Evolutionary conservation across 2,329 filamentous ascomycete genomes (phyloP).

Genomic region (Ascochyta lentis): DNA sequence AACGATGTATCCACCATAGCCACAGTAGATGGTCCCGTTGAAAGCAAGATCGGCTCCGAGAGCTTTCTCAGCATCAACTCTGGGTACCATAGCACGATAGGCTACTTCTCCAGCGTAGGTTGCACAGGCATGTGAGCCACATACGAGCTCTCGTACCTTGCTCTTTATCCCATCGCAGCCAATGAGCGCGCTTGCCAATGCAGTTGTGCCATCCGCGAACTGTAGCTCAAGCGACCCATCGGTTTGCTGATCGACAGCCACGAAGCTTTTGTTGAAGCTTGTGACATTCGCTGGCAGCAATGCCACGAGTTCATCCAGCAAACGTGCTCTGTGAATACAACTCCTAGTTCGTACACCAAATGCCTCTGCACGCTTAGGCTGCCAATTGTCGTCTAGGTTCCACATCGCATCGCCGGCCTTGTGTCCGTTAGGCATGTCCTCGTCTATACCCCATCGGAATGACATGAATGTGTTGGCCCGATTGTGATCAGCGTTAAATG

Average conservation of each 20-base stretch:
- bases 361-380: conserved; percentile 48
- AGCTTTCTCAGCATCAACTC: conserved; percentile 45
- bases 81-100: conserved; percentile 37
- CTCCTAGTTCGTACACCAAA: conserved; percentile 9
- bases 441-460: conserved; percentile 13
- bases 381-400: conserved; percentile 44
- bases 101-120: conserved; percentile 33
- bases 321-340: conserved; percentile 46
- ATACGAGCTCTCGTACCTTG: conserved; percentile 26
- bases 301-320: conserved; percentile 57
- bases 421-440: neutral
- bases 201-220: conserved; percentile 47
- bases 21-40: conserved; percentile 37
- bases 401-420: conserved; percentile 47
- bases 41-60: conserved; percentile 42
- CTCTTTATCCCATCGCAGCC: conserved; percentile 58
- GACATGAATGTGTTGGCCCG: conserved; percentile 49
- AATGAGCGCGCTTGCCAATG: conserved; percentile 50
- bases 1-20: conserved; percentile 21
- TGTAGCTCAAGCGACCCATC: conserved; percentile 46
- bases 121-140: conserved; percentile 21
- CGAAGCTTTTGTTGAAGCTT: conserved; percentile 33
- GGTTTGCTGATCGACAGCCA: conserved; percentile 38
- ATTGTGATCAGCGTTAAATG: conserved; percentile 47
- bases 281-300: conserved; percentile 39